Evolutionary conservation across 2,329 filamentous ascomycete species (phyloP).

Genomic region (Colletotrichum lindemuthianum): DNA sequence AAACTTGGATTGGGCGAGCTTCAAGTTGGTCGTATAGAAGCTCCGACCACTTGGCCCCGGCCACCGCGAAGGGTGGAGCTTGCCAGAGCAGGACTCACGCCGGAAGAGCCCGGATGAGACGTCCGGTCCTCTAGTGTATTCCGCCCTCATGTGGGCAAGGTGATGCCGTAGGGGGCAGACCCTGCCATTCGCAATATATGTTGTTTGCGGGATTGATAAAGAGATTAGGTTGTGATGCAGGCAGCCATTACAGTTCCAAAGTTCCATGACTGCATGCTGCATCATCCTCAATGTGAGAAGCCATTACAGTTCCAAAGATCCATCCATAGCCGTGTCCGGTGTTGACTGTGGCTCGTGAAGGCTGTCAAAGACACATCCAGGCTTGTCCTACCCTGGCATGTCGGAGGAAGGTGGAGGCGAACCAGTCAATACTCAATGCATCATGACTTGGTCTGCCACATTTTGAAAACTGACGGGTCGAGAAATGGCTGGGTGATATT

Average conservation of each 20-base stretch:
- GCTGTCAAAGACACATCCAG: too few species aligned
- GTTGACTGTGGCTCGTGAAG: too few species aligned
- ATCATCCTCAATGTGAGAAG: too few species aligned
- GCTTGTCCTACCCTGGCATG: too few species aligned
- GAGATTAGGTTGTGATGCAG: too few species aligned
- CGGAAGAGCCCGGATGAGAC: background rate
- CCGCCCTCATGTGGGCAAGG: background rate
- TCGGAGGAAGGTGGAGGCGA: too few species aligned
- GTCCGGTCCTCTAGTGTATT: background rate
- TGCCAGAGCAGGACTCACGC: constrained; percentile 6
- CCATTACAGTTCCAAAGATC: too few species aligned
- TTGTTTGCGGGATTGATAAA: too few species aligned
- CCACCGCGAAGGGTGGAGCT: background rate
- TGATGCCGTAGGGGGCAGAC: background rate
- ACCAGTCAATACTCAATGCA: background rate
- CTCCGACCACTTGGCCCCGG: background rate
- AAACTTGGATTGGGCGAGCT: too few species aligned
- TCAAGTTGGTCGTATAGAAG: background rate
- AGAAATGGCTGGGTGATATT: constrained; percentile 38
- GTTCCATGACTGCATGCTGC: too few species aligned
- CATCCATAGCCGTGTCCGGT: too few species aligned
- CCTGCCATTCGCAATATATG: background rate
- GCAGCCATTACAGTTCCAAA: too few species aligned
- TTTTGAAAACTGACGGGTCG: constrained; percentile 33
- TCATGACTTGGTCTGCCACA: constrained; percentile 28